Conservation (phyloP, 768 basidiomycete genomes). For the Asterophora parasitica region DNA sequence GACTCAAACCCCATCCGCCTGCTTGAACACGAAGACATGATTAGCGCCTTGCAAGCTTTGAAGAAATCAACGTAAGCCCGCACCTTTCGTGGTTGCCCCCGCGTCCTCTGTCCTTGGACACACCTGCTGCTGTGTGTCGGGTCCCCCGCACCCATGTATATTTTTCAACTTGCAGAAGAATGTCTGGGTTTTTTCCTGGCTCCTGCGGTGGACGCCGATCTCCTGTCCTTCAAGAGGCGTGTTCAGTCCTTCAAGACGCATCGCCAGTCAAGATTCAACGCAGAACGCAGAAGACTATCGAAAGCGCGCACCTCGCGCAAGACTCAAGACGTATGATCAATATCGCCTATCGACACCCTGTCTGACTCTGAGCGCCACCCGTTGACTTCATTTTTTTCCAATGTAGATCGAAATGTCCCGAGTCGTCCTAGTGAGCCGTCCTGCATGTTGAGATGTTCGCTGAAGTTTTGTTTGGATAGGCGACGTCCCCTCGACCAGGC, state of each 20-base stretch:
- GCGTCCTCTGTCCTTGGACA: background rate
- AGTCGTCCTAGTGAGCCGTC: background rate
- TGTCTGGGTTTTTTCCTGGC: background rate
- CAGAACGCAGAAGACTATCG: background rate
- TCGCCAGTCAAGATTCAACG: too few relatives aligned
- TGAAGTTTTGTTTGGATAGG: background rate
- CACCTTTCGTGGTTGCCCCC: background rate
- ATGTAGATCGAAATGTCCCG: background rate
- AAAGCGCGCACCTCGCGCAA: background rate
- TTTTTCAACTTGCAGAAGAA: background rate
- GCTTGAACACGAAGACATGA: background rate
- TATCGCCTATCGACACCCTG: too few relatives aligned
- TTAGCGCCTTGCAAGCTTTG: background rate
- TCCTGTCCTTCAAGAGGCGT: background rate
- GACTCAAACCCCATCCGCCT: background rate
- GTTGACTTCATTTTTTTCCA: background rate
- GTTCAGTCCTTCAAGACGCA: too few relatives aligned
- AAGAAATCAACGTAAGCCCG: background rate
- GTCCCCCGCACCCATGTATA: background rate
- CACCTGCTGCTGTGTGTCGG: background rate
- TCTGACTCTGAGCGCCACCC: background rate
- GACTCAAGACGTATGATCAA: background rate
- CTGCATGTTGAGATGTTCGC: background rate
- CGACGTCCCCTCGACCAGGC: too few relatives aligned
- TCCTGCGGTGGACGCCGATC: background rate